Evolutionary conservation across 495 filamentous ascomycete species (phyloP).

Genomic region (Podospora tetraspora): DNA sequence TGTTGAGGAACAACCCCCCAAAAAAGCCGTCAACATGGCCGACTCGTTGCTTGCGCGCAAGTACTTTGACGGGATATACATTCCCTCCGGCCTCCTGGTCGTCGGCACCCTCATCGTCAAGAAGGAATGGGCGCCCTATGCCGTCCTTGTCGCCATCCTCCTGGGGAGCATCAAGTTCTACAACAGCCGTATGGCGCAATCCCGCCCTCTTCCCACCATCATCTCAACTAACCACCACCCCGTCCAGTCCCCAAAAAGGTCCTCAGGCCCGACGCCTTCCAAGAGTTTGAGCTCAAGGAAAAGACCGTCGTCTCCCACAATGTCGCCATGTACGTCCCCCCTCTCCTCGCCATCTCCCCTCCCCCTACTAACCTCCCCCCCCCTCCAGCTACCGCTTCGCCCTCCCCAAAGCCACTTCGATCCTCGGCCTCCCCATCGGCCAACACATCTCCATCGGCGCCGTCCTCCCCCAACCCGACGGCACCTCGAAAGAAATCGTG

Average conservation of each 20-base stretch:
- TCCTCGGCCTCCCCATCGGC: conserved; percentile 94
- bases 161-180: conserved; percentile 62
- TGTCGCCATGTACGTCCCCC: conserved; percentile 70
- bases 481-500: conserved; percentile 77
- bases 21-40: conserved; percentile 18
- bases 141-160: conserved; percentile 55
- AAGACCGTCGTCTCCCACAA: conserved; percentile 94
- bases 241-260: conserved; percentile 64
- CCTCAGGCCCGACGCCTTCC: conserved; percentile 80
- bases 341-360: background rate
- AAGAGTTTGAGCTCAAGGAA: conserved; percentile 82
- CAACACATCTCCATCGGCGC: conserved; percentile 97
- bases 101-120: conserved; percentile 72
- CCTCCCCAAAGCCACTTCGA: conserved; percentile 67
- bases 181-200: conserved; percentile 44
- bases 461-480: conserved; percentile 56
- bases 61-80: conserved; percentile 69
- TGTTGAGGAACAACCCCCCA: background rate
- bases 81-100: conserved; percentile 77
- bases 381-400: conserved; percentile 75
- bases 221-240: background rate
- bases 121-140: conserved; percentile 69
- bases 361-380: conserved; percentile 14
- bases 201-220: background rate
- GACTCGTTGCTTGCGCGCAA: conserved; percentile 32